Percentiles rank a stretch among this genome's conserved stretches.
Conservation (phyloP, 2,329 filamentous ascomycete genomes). For the Ceratocystis colombiana region DNA sequence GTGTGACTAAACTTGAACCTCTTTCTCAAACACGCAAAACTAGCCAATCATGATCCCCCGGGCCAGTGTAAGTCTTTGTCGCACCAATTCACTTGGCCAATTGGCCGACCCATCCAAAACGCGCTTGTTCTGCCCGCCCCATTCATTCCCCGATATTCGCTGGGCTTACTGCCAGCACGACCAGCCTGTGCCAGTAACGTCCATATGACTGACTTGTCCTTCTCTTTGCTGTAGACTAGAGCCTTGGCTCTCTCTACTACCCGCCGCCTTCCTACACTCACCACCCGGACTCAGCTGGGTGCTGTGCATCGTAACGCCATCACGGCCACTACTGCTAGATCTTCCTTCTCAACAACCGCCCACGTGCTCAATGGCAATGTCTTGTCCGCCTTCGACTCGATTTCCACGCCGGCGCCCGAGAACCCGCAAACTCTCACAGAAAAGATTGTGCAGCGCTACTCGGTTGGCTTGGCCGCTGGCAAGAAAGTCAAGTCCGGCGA, state of each 20-base stretch:
- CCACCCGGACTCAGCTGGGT: neutral
- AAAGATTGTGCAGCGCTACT: conserved; percentile 79
- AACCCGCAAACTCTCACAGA: conserved; percentile 73
- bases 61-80: conserved; percentile 23
- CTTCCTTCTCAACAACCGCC: conserved; percentile 25
- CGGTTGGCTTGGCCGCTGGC: conserved; percentile 61
- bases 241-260: conserved; percentile 21
- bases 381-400: conserved; percentile 16
- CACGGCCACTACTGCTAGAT: neutral
- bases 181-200: neutral
- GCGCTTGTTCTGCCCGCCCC: neutral
- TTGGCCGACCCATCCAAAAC: neutral
- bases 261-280: conserved; percentile 18
- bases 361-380: conserved; percentile 22
- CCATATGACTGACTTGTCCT: neutral
- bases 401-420: conserved; percentile 18
- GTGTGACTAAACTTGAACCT: neutral
- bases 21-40: neutral
- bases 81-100: neutral
- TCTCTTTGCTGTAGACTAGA: conserved; percentile 5
- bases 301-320: conserved; percentile 9
- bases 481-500: conserved; percentile 72
- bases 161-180: neutral
- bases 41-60: conserved; percentile 22
- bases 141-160: neutral